These are phyloP conservation scores for Ophiostoma novo-ulmi DNA, from an alignment of 2,329 filamentous ascomycete species.

Conservation along the genomic window DNA sequence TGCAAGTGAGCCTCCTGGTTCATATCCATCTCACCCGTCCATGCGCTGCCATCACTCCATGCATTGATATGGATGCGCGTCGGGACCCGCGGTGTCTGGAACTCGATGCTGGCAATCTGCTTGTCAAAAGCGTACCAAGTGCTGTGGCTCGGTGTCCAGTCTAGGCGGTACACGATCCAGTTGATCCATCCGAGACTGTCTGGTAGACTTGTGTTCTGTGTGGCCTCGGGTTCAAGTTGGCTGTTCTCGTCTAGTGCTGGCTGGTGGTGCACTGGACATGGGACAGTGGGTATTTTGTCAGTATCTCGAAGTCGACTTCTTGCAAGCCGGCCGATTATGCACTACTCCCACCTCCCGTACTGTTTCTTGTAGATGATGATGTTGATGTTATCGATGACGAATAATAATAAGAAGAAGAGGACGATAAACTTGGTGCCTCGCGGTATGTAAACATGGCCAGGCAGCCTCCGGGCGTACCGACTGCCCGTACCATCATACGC, in stretches of 20 bases:
- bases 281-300: constrained; percentile 4
- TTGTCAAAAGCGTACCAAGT: neutral
- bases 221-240: neutral
- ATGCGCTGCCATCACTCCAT: constrained; percentile 33
- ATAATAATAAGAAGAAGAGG: too few species aligned
- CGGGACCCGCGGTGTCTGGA: neutral
- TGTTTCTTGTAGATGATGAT: neutral
- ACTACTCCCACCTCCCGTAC: neutral
- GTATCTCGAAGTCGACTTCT: neutral
- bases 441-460: neutral
- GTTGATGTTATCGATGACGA: neutral
- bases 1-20: constrained; percentile 50
- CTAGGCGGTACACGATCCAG: neutral
- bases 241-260: neutral
- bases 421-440: neutral
- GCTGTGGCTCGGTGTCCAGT: neutral
- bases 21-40: constrained; percentile 55
- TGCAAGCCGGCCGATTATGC: neutral
- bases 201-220: neutral
- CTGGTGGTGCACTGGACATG: neutral
- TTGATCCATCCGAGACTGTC: neutral
- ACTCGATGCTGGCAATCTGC: neutral
- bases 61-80: neutral
- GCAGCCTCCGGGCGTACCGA: neutral
- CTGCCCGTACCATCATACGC: neutral